Evolutionary conservation across 352 stramenopile species (phyloP).

Genomic region (Phytophthora uliginosa): DNA sequence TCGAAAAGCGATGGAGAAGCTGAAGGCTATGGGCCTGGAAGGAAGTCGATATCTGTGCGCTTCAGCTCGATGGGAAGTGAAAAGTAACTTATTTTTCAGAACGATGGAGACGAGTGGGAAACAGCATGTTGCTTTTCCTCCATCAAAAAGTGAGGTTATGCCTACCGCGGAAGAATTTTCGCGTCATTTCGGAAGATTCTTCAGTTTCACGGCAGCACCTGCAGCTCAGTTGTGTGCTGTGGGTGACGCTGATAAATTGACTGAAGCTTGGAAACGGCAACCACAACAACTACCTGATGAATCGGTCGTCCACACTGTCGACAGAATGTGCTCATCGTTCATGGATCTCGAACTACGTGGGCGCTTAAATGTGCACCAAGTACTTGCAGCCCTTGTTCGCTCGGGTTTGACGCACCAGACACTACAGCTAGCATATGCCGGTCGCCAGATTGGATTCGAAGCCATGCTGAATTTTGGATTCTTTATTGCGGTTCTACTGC

Average conservation of each 20-base stretch:
- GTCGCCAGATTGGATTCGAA: not conserved
- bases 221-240: not conserved
- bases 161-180: not conserved
- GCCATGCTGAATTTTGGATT: slow-evolving; percentile 4
- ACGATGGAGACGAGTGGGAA: not conserved
- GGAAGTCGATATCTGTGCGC: not conserved
- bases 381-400: not conserved
- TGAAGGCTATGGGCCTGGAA: not conserved
- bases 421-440: not conserved
- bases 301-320: not conserved
- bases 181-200: slow-evolving; percentile 1
- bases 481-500: not conserved
- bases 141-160: not conserved
- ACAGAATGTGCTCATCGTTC: not conserved
- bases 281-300: not conserved
- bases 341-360: not conserved
- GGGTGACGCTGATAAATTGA: not conserved
- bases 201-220: slow-evolving; percentile 1
- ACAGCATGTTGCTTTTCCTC: not conserved
- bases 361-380: not conserved
- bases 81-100: not conserved
- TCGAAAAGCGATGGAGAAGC: slow-evolving; percentile 5
- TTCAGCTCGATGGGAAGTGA: not conserved
- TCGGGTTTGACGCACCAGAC: not conserved
- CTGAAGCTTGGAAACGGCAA: not conserved